phyloP scores from a whole-genome alignment of 1,284 basidiomycete species.

The Anthracocystis panici-leucophaei region DNA sequence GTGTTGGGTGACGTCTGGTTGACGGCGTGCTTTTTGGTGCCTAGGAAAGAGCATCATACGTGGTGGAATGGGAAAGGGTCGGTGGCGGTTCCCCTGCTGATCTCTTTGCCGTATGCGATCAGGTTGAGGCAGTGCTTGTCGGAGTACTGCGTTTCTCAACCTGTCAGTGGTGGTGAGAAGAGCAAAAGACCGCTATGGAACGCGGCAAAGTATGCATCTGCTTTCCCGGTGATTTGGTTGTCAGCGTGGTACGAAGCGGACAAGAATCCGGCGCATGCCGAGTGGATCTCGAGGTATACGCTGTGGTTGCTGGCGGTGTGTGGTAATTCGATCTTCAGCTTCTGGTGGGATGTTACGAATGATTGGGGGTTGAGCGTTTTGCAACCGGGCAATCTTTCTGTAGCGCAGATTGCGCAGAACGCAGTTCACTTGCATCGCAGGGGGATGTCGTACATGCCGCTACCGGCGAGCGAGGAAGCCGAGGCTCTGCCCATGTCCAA shows the following conservation, averaged over 20 bases:
- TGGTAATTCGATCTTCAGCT: constrained; percentile 92
- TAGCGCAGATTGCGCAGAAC: constrained; percentile 25
- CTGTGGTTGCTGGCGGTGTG: constrained; percentile 81
- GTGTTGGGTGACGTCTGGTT: constrained; percentile 95
- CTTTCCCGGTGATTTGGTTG: constrained; percentile 93
- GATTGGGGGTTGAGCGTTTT: constrained; percentile 94
- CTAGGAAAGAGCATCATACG: constrained; percentile 59
- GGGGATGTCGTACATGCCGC: constrained; percentile 29
- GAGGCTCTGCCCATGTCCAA: constrained; percentile 23
- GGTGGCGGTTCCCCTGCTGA: constrained; percentile 80
- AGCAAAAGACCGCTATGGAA: constrained; percentile 79
- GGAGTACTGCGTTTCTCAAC: constrained; percentile 75
- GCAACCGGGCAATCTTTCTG: constrained; percentile 54
- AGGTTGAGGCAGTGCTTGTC: constrained; percentile 93
- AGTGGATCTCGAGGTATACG: constrained; percentile 26
- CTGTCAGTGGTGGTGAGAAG: constrained; percentile 67
- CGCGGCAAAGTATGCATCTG: constrained; percentile 94
- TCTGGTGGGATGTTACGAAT: constrained; percentile 99
- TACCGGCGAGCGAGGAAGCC: constrained; percentile 23
- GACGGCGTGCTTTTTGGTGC: constrained; percentile 81
- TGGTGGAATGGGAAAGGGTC: constrained; percentile 64
- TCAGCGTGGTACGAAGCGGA: constrained; percentile 55
- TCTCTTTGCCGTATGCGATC: constrained; percentile 89
- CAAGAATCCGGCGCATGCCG: constrained; percentile 17
- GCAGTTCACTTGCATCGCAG: constrained; percentile 36